Percentiles rank a stretch among this genome's conserved stretches.
Conservation (phyloP, 768 basidiomycete species). For the Jaapia argillacea region DNA sequence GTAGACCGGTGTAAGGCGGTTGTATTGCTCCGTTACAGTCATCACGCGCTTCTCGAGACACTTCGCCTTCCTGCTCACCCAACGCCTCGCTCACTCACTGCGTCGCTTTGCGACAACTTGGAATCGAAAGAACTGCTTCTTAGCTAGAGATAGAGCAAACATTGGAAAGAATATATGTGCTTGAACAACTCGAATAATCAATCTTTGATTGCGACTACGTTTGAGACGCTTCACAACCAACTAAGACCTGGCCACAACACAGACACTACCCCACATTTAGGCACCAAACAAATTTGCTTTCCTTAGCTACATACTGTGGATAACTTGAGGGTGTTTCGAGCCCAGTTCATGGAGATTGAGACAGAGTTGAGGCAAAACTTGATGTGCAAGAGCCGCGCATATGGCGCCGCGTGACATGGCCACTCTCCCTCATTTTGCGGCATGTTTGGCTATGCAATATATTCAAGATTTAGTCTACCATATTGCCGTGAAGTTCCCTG, state of each 20-base stretch:
- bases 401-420: neutral
- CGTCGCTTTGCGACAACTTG: neutral
- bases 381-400: no score
- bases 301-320: no score
- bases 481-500: neutral
- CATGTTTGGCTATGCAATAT: neutral
- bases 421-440: neutral
- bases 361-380: no score
- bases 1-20: no score
- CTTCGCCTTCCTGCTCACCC: no score
- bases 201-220: neutral
- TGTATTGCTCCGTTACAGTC: neutral
- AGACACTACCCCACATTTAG: no score
- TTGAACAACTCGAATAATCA: neutral
- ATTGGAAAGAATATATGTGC: no score
- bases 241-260: no score
- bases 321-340: no score
- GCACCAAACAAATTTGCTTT: no score
- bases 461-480: neutral
- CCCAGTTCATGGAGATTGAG: no score
- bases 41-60: neutral
- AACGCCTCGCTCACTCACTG: neutral
- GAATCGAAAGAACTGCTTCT: neutral
- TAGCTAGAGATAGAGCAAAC: no score
- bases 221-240: neutral